Conservation (phyloP, 352 stramenopile genomes). For the Pythium aristosporum region DNA sequence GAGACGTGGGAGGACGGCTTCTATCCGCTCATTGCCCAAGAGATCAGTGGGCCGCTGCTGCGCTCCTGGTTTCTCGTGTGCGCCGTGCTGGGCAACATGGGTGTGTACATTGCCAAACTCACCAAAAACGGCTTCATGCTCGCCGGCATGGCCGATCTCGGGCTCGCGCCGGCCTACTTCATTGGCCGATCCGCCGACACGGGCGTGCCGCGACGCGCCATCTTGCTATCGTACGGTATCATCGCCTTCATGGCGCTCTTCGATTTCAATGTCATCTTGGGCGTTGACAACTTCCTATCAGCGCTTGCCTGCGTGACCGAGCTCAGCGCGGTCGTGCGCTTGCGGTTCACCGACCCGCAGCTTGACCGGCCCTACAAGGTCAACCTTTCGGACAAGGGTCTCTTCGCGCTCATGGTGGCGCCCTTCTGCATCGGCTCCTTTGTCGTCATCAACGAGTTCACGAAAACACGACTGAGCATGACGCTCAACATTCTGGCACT, state of each 20-base stretch:
- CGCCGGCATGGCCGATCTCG: conserved; percentile 83
- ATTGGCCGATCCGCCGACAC: conserved; percentile 55
- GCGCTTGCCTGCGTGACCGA: conserved; percentile 89
- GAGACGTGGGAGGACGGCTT: conserved; percentile 90
- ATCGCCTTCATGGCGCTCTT: conserved; percentile 89
- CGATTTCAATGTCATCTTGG: conserved; percentile 87
- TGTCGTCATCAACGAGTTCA: conserved; percentile 67
- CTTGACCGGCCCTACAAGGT: conserved; percentile 81
- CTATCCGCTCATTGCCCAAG: conserved; percentile 84
- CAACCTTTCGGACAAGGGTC: conserved; percentile 49
- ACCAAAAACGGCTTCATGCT: conserved; percentile 93
- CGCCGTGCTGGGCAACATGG: conserved; percentile 87
- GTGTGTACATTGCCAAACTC: conserved; percentile 94
- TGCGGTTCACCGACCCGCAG: conserved; percentile 76
- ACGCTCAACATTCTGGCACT: conserved; percentile 55
- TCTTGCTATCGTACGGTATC: conserved; percentile 84
- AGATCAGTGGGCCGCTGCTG: conserved; percentile 86
- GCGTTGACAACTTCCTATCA: conserved; percentile 94
- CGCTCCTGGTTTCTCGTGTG: conserved; percentile 81
- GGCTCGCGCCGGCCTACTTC: conserved; percentile 87
- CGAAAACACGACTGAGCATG: conserved; percentile 52
- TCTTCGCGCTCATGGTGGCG: conserved; percentile 46
- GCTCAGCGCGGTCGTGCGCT: conserved; percentile 87
- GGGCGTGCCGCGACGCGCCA: conserved; percentile 54
- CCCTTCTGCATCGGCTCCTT: conserved; percentile 61